A percentile compares a stretch with the other conserved stretches of the same genome.
Evolutionary conservation across 2,329 filamentous ascomycete species (phyloP).

Genomic region (Immersiporthe knoxdaviesiana): DNA sequence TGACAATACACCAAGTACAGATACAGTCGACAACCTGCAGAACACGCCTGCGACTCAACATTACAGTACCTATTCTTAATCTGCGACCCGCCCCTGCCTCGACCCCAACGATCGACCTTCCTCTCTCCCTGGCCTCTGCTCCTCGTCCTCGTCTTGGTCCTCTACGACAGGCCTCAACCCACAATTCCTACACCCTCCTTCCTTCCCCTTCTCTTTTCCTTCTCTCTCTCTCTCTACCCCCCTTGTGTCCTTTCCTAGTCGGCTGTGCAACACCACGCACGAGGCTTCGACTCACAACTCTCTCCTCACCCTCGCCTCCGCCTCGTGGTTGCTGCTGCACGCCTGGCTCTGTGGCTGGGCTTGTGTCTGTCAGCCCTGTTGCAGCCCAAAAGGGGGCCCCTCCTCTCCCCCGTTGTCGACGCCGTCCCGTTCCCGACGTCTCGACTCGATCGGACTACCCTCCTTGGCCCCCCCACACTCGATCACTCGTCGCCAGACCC

Average conservation of each 20-base stretch:
- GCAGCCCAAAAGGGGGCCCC: neutral
- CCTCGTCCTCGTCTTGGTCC: neutral
- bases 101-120: neutral
- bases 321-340: neutral
- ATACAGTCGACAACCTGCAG: neutral
- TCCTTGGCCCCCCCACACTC: neutral
- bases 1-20: neutral
- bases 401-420: neutral
- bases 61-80: neutral
- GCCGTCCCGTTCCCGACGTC: neutral
- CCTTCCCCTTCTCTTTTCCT: neutral
- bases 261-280: neutral
- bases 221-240: neutral
- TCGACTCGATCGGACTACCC: neutral
- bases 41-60: neutral
- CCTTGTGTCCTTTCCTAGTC: neutral
- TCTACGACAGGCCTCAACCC: neutral
- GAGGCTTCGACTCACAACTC: neutral
- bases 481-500: neutral
- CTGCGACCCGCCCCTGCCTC: conserved; percentile 6
- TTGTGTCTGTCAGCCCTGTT: neutral
- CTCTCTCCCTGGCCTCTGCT: neutral
- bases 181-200: neutral
- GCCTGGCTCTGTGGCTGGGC: neutral
- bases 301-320: neutral